phyloP scores from a whole-genome alignment of 768 basidiomycete species.

The Punctularia strigosozonata region DNA sequence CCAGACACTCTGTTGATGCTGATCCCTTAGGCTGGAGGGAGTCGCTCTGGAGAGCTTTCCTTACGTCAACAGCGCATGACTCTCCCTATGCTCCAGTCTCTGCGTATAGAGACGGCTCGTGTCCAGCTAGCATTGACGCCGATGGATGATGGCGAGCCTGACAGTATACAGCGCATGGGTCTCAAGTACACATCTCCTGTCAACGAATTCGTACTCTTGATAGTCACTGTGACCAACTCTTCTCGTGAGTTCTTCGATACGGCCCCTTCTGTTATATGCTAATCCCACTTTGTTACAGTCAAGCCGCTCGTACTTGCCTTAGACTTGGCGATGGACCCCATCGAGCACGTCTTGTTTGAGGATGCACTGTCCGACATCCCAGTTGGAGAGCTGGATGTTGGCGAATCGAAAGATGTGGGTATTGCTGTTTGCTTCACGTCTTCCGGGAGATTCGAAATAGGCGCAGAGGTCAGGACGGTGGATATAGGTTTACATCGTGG shows the following conservation, averaged over 20 bases:
- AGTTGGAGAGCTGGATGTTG: constrained; percentile 48
- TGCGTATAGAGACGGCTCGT: constrained; percentile 56
- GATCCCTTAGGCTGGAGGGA: constrained; percentile 55
- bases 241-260: too few relatives aligned
- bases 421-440: constrained; percentile 64
- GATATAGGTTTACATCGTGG: constrained; percentile 7
- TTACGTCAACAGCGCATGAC: constrained; percentile 73
- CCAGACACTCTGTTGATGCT: neutral
- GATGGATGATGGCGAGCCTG: constrained; percentile 13
- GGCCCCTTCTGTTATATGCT: too few relatives aligned
- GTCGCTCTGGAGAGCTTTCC: constrained; percentile 63
- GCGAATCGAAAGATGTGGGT: constrained; percentile 38
- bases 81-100: constrained; percentile 62
- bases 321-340: constrained; percentile 43
- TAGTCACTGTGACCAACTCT: constrained; percentile 47
- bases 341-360: constrained; percentile 58
- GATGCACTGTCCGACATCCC: constrained; percentile 51
- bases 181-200: constrained; percentile 39
- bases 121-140: constrained; percentile 41
- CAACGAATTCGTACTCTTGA: constrained; percentile 55
- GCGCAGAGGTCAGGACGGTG: constrained; percentile 22
- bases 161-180: constrained; percentile 10
- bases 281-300: constrained; percentile 25
- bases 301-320: constrained; percentile 39
- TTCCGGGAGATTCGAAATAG: constrained; percentile 47